Evolutionary conservation across 495 filamentous ascomycete genomes (phyloP).

Genomic region (Staphylotrichum longicolle): DNA sequence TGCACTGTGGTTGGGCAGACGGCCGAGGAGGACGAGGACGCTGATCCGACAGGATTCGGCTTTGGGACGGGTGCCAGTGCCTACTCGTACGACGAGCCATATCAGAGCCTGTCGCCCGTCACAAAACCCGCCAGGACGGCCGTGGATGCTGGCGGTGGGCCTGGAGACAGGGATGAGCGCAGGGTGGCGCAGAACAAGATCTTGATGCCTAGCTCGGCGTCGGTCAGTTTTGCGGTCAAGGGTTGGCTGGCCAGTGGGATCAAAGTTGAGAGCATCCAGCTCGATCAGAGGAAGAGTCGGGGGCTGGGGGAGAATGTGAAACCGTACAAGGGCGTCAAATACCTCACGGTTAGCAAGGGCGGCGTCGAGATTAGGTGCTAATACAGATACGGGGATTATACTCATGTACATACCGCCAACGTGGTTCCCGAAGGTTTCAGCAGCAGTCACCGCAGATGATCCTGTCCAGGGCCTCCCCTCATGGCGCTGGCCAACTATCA

Average conservation of each 20-base stretch:
- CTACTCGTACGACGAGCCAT: conserved; percentile 60
- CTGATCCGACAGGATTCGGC: conserved; percentile 49
- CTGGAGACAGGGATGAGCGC: conserved; percentile 45
- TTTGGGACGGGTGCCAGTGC: conserved; percentile 43
- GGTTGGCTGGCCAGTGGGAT: conserved; percentile 96
- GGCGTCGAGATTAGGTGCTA: conserved; percentile 79
- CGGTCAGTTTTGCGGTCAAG: conserved; percentile 84
- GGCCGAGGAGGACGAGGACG: conserved; percentile 51
- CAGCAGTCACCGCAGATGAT: no score
- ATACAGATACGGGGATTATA: background rate
- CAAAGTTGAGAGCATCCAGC: conserved; percentile 80
- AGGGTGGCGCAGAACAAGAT: conserved; percentile 68
- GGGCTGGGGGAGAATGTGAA: conserved; percentile 84
- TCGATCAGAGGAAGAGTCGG: conserved; percentile 81
- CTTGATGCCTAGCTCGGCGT: conserved; percentile 87
- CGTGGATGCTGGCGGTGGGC: conserved; percentile 38
- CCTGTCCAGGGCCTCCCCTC: no score
- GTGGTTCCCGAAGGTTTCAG: background rate
- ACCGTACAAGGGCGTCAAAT: conserved; percentile 98
- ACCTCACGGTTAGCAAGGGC: conserved; percentile 80
- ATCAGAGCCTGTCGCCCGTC: conserved; percentile 41
- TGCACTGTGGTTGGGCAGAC: conserved; percentile 73
- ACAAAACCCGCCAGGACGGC: conserved; percentile 42
- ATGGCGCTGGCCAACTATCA: no score
- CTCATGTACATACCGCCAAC: background rate